Conservation (phyloP, 148 eudicot genomes). For the Linanthus parryae region DNA sequence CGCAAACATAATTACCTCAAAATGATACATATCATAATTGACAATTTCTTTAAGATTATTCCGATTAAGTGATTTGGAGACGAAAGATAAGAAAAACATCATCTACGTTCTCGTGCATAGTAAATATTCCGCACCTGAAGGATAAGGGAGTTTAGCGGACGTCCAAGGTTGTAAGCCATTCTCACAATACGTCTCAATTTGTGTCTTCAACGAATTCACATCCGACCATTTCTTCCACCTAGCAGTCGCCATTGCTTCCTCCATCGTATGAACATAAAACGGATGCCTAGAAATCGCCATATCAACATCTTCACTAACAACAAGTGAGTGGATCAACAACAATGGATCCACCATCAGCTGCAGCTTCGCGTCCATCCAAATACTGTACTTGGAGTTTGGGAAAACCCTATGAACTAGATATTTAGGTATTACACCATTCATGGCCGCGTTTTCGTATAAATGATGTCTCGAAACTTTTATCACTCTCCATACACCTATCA, state of each 20-base stretch:
- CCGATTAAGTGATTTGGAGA: too few relatives aligned
- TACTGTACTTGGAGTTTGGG: conserved; percentile 65
- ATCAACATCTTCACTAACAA: conserved; percentile 54
- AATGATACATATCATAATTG: too few relatives aligned
- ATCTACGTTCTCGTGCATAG: too few relatives aligned
- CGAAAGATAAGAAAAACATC: too few relatives aligned
- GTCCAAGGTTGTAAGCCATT: conserved; percentile 88
- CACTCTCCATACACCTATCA: conserved; percentile 80
- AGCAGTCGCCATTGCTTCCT: conserved; percentile 89
- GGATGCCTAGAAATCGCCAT: conserved; percentile 93
- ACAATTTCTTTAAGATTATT: too few relatives aligned
- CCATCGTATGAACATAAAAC: conserved; percentile 66
- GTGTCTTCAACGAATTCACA: conserved; percentile 55
- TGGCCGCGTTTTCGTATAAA: conserved; percentile 61
- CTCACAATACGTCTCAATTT: conserved; percentile 85
- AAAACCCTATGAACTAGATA: conserved; percentile 87
- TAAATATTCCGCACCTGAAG: conserved; percentile 49
- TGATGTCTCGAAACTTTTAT: conserved; percentile 34
- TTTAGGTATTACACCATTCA: conserved; percentile 89
- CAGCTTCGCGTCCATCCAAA: conserved; percentile 91
- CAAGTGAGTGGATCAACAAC: conserved; percentile 66
- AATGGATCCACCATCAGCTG: conserved; percentile 87
- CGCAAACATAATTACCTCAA: too few relatives aligned
- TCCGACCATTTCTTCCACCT: conserved; percentile 94
- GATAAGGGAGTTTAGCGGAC: conserved; percentile 59